phyloP scores from a whole-genome alignment of 2,329 filamentous ascomycete species.

The Stagonosporopsis chrysanthemi region DNA sequence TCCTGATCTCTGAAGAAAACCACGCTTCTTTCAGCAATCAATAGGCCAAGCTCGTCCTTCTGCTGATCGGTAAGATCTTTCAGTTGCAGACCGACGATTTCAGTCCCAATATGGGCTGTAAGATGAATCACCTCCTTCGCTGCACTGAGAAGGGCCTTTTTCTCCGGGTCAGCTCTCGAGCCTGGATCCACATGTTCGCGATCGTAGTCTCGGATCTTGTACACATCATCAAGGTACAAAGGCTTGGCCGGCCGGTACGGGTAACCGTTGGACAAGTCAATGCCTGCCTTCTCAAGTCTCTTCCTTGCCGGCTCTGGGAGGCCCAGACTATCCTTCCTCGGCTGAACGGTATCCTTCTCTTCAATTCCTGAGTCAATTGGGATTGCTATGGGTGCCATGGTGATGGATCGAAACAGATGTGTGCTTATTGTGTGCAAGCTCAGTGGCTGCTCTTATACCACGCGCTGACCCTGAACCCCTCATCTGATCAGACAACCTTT shows the following conservation, averaged over 20 bases:
- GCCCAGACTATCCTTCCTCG: constrained; percentile 68
- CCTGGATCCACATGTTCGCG: constrained; percentile 45
- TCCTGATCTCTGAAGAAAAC: constrained; percentile 62
- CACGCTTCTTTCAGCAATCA: constrained; percentile 54
- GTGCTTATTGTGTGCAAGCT: constrained; percentile 1
- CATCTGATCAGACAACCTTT: constrained; percentile 15
- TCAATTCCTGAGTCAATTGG: constrained; percentile 58
- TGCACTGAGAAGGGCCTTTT: constrained; percentile 47
- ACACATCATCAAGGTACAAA: constrained; percentile 73
- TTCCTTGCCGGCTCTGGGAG: constrained; percentile 65
- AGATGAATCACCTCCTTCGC: constrained; percentile 54
- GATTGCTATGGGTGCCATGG: constrained; percentile 67
- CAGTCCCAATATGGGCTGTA: constrained; percentile 48
- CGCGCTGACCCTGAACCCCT: not conserved
- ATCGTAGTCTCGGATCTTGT: constrained; percentile 65
- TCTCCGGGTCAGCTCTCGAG: constrained; percentile 62
- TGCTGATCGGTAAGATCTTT: constrained; percentile 56
- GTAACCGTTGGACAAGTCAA: constrained; percentile 74
- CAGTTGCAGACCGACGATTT: constrained; percentile 55
- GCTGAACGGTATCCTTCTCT: constrained; percentile 65
- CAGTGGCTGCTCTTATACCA: constrained; percentile 26
- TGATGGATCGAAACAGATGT: constrained; percentile 15
- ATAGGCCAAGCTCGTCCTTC: constrained; percentile 59
- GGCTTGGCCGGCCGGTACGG: constrained; percentile 73
- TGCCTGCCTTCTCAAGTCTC: constrained; percentile 71